phyloP scores from a whole-genome alignment of 2,329 filamentous ascomycete species.

The Cyphellophora attinorum region DNA sequence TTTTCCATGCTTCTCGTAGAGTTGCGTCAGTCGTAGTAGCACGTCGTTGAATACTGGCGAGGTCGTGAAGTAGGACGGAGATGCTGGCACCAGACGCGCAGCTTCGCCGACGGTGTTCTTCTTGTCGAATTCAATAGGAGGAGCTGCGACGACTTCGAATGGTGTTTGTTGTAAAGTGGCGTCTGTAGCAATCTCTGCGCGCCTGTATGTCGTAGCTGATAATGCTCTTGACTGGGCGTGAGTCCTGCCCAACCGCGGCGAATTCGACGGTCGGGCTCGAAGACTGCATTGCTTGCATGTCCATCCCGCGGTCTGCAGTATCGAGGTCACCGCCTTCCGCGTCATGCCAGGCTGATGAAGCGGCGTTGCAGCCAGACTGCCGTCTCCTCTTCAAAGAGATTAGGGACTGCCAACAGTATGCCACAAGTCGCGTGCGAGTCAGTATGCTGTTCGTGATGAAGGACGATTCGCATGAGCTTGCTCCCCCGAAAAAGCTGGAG shows the following conservation, averaged over 20 bases:
- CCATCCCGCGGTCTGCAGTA: conserved; percentile 6
- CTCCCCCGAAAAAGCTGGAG: too few species aligned
- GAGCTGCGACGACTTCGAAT: conserved; percentile 26
- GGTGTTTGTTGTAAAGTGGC: conserved; percentile 4
- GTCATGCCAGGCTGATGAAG: not conserved
- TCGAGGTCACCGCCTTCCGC: not conserved
- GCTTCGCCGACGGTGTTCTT: conserved; percentile 24
- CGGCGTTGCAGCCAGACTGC: too few species aligned
- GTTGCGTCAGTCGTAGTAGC: conserved; percentile 60
- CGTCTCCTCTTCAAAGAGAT: too few species aligned
- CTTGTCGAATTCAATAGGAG: conserved; percentile 32
- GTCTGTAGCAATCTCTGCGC: conserved; percentile 1
- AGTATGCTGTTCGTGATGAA: too few species aligned
- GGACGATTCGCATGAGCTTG: too few species aligned
- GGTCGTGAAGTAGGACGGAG: conserved; percentile 90
- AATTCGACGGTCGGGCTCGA: conserved; percentile 2
- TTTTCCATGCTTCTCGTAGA: conserved; percentile 61
- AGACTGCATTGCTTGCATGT: conserved; percentile 12
- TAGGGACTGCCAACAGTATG: too few species aligned
- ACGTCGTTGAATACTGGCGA: conserved; percentile 79
- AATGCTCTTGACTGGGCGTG: conserved; percentile 2
- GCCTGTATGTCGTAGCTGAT: conserved; percentile 11
- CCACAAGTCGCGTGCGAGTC: too few species aligned
- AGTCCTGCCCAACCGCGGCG: conserved; percentile 3
- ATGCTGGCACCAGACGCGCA: conserved; percentile 70